Evolutionary conservation across 129 eudicot genomes (phyloP), one percentile per base, ranked within the genome.

Genomic region (Deinandra increscens): DNA sequence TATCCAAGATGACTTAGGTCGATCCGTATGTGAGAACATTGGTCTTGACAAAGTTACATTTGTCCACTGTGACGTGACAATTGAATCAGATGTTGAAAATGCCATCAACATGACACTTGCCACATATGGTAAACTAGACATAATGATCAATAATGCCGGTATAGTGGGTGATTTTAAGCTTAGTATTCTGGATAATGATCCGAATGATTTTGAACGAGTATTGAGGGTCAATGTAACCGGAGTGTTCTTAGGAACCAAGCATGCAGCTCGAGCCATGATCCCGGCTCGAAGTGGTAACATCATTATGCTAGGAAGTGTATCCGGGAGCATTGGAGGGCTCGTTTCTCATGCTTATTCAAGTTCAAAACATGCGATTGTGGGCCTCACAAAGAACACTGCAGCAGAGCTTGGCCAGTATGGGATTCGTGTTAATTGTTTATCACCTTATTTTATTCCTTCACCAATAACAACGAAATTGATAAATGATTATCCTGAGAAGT

Each of bases 351-450:
- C 73, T 1, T 80, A 80, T 46, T 55, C 80, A 6, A 53, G 65
- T 55, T 80, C 84, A n/a, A 80, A 80, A 23, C 77, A 80, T 4
- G 84, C 73, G 1, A 38, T 80, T 0, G 46, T 80, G 12, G 84
- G 84, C 1, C 71, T 80, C 7, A 44, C 62, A 29, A 80, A 75
- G 51, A 75, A 80, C 29, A 17, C 70, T 51, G 73, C 72, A 4
- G 80, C 56, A 0, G 80, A 74, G 45, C 46, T 80, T 63, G 84
- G 84, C 2, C 48, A 65, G 17, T 45, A 61, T 44, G 84, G 84
- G 29, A 63, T 80, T 41, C 69, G 84, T 15, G 84, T 80, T 9
- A 80, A 80, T 31, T 70, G 80, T 17, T 50, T 80, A 26, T 80
- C 84, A 0, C 84, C 84, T 1, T 37, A 71, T 17, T 43, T 71